Percentiles rank a stretch among this genome's conserved stretches.
phyloP scores from a whole-genome alignment of 129 eudicot genomes.

The Calendula officinalis region DNA sequence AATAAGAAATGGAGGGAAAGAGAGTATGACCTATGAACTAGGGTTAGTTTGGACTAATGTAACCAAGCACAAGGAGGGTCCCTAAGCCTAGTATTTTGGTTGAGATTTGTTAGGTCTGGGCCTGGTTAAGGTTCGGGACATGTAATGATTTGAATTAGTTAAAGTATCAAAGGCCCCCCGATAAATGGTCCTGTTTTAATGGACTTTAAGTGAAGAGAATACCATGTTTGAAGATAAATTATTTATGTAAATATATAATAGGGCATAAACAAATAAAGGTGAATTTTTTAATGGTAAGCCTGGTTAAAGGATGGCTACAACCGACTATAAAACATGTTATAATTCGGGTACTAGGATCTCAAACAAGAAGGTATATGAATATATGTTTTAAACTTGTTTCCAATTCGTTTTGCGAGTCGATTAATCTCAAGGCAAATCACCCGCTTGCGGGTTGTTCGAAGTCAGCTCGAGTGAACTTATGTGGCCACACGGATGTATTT shows the following conservation, averaged over 20 bases:
- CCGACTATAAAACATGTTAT: neutral
- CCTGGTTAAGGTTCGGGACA: constrained; percentile 4
- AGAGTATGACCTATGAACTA: too few relatives aligned
- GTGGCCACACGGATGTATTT: too few relatives aligned
- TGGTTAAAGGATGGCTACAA: neutral
- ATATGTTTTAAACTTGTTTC: too few relatives aligned
- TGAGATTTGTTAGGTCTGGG: neutral
- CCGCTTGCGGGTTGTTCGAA: too few relatives aligned
- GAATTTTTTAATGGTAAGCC: neutral
- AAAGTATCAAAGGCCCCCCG: neutral
- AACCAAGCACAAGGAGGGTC: neutral
- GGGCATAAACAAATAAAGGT: neutral
- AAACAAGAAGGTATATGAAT: neutral
- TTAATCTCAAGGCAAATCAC: too few relatives aligned
- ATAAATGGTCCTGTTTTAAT: neutral
- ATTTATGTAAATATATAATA: neutral
- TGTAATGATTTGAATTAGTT: neutral
- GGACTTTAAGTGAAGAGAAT: neutral
- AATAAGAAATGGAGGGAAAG: neutral
- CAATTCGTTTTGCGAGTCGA: too few relatives aligned
- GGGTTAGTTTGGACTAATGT: constrained; percentile 5
- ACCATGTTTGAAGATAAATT: neutral
- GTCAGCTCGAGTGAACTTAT: too few relatives aligned
- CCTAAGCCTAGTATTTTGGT: neutral
- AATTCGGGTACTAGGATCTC: neutral